Conservation (phyloP, 495 filamentous ascomycete species). For the Penicillium bialowiezense region DNA sequence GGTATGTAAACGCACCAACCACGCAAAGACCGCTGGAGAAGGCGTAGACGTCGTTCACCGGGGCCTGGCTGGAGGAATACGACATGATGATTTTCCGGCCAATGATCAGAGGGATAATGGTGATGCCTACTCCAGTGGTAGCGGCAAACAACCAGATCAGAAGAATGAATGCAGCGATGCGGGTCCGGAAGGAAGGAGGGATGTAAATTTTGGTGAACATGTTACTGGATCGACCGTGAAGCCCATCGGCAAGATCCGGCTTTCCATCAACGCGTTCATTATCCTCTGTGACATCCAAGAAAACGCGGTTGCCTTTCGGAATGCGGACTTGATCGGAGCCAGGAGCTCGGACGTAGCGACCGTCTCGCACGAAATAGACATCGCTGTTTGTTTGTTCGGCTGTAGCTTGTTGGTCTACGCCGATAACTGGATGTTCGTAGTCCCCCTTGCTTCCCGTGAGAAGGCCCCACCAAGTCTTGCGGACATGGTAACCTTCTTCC, state of each 20-base stretch:
- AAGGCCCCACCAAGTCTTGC: conserved; percentile 52
- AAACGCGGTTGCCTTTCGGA: conserved; percentile 76
- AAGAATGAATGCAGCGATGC: conserved; percentile 82
- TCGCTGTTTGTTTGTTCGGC: conserved; percentile 35
- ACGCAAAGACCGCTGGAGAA: conserved; percentile 85
- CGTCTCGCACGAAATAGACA: conserved; percentile 63
- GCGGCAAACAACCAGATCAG: conserved; percentile 94
- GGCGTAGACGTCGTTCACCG: conserved; percentile 93
- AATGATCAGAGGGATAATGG: conserved; percentile 83
- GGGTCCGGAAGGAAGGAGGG: conserved; percentile 76
- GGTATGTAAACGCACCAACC: conserved; percentile 62
- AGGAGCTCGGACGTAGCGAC: conserved; percentile 85
- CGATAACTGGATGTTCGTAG: conserved; percentile 43
- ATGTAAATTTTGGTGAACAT: conserved; percentile 84
- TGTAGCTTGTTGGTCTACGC: conserved; percentile 31
- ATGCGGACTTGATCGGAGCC: conserved; percentile 92
- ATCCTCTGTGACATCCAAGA: conserved; percentile 73
- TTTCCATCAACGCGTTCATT: conserved; percentile 62
- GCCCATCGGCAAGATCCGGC: conserved; percentile 55
- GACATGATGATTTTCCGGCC: conserved; percentile 72
- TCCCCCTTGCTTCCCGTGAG: conserved; percentile 49
- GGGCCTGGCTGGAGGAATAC: conserved; percentile 62
- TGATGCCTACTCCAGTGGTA: conserved; percentile 82
- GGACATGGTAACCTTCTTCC: conserved; percentile 71
- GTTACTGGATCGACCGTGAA: conserved; percentile 62